Percentiles rank a stretch among this genome's conserved stretches.
Evolutionary conservation across 73 alveolate species (phyloP).

Genomic region (Paramecium sexaurelia): DNA sequence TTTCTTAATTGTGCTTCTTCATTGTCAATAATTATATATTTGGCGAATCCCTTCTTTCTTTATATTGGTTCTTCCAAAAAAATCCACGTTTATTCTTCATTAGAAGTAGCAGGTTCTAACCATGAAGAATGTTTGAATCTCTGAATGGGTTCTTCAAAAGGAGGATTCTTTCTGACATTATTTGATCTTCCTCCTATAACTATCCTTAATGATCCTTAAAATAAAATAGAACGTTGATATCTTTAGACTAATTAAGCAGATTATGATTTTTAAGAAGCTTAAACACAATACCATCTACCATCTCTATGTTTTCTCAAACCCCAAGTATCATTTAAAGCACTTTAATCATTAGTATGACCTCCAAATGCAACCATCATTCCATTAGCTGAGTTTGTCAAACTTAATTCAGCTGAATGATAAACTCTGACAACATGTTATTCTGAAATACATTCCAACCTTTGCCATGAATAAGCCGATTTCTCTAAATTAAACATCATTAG

Average conservation of each 20-base stretch:
- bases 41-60: slow-evolving; percentile 36
- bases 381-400: slow-evolving; percentile 96
- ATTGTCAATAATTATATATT: neutral
- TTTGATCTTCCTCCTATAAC: slow-evolving; percentile 97
- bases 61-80: slow-evolving; percentile 46
- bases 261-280: slow-evolving; percentile 90
- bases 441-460: slow-evolving; percentile 83
- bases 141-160: slow-evolving; percentile 88
- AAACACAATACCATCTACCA: slow-evolving; percentile 99
- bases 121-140: slow-evolving; percentile 93
- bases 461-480: slow-evolving; percentile 92
- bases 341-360: slow-evolving; percentile 90
- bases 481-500: slow-evolving; percentile 91
- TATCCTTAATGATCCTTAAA: slow-evolving; percentile 88
- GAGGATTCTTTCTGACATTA: slow-evolving; percentile 86
- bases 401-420: slow-evolving; percentile 96
- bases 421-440: slow-evolving; percentile 93
- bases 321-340: slow-evolving; percentile 96
- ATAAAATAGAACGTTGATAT: slow-evolving; percentile 92
- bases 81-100: slow-evolving; percentile 22
- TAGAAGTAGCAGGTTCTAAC: slow-evolving; percentile 47
- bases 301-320: slow-evolving; percentile 98
- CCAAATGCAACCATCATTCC: slow-evolving; percentile 99
- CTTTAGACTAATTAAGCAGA: slow-evolving; percentile 75
- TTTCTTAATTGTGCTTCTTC: neutral